Percentiles rank a stretch among this genome's conserved stretches.
Evolutionary conservation across 192 early-diverging fungal genomes (phyloP).

Genomic region (Fimicolochytrium jonesii): DNA sequence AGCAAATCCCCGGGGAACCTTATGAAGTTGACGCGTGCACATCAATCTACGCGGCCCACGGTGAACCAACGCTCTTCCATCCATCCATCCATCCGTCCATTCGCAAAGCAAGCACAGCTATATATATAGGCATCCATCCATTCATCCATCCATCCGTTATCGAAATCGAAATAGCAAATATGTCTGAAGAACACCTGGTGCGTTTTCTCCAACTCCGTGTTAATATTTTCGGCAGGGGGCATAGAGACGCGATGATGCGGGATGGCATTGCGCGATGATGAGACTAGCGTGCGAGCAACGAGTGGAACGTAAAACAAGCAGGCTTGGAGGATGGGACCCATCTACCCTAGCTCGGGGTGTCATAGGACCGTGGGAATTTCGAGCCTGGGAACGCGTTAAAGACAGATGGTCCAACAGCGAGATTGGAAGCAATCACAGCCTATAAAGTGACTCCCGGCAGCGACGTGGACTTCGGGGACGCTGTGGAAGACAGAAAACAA

Average conservation of each 20-base stretch:
- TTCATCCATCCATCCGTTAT: not conserved
- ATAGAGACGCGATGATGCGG: not conserved
- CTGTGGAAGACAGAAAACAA: not conserved
- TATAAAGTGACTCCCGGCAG: not conserved
- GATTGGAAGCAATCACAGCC: not conserved
- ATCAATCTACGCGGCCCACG: too few relatives aligned
- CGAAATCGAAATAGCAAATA: not conserved
- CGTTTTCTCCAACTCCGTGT: not conserved
- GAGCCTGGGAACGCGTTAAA: too few relatives aligned
- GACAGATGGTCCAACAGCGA: too few relatives aligned
- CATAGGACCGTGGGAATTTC: too few relatives aligned
- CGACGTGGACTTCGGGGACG: not conserved
- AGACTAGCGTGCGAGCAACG: not conserved
- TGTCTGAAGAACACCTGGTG: conserved; percentile 21
- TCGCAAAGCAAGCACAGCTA: not conserved
- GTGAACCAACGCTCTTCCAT: too few relatives aligned
- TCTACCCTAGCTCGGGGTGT: too few relatives aligned
- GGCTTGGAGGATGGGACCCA: not conserved
- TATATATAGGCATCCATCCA: conserved; percentile 3
- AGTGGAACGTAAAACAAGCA: not conserved
- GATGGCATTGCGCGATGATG: not conserved
- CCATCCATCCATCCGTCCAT: conserved; percentile 17
- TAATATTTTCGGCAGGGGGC: not conserved
- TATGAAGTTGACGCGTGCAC: too few relatives aligned
- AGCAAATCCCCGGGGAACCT: too few relatives aligned